Conservation (phyloP, 1,139 yeast species). For the Entelexis sorbosivorans region DNA sequence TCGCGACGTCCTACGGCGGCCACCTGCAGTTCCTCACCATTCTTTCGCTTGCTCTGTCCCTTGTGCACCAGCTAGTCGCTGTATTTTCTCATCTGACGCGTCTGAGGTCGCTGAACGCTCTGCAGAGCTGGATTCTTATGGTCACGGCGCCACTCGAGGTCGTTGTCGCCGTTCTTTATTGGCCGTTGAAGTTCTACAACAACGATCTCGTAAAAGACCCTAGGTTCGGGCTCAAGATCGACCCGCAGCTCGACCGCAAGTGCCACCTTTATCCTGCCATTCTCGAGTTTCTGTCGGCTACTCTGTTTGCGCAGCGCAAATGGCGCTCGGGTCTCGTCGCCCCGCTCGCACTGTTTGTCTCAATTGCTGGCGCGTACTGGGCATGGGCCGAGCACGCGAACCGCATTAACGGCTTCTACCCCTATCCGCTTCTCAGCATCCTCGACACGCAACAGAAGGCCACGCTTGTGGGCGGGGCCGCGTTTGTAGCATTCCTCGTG, state of each 20-base stretch:
- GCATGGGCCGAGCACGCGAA: slow-evolving; percentile 28
- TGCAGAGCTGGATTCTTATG: slow-evolving; percentile 24
- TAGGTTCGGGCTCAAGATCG: slow-evolving; percentile 22
- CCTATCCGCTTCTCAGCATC: slow-evolving; percentile 29
- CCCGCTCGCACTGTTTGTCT: slow-evolving; percentile 21
- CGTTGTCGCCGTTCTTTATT: slow-evolving; percentile 28
- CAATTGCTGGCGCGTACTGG: slow-evolving; percentile 28
- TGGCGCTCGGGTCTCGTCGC: slow-evolving; percentile 22
- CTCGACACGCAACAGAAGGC: slow-evolving; percentile 22
- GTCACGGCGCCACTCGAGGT: slow-evolving; percentile 29
- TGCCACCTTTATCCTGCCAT: slow-evolving; percentile 29
- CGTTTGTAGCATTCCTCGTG: slow-evolving; percentile 19
- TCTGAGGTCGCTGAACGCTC: slow-evolving; percentile 15
- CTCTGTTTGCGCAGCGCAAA: slow-evolving; percentile 25
- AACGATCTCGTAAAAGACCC: slow-evolving; percentile 26
- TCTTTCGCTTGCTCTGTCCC: slow-evolving; percentile 26
- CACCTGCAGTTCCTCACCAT: slow-evolving; percentile 30
- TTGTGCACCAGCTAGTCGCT: slow-evolving; percentile 26
- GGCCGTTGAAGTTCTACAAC: slow-evolving; percentile 27
- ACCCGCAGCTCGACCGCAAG: slow-evolving; percentile 26
- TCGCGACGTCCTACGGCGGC: slow-evolving; percentile 24
- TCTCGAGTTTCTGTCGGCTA: slow-evolving; percentile 25
- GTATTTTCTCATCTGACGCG: slow-evolving; percentile 25
- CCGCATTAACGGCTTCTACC: slow-evolving; percentile 29
- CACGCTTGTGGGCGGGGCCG: slow-evolving; percentile 23